Conservation (phyloP, 1,284 basidiomycete genomes). For the Pyrrhoderma lamaoense region DNA sequence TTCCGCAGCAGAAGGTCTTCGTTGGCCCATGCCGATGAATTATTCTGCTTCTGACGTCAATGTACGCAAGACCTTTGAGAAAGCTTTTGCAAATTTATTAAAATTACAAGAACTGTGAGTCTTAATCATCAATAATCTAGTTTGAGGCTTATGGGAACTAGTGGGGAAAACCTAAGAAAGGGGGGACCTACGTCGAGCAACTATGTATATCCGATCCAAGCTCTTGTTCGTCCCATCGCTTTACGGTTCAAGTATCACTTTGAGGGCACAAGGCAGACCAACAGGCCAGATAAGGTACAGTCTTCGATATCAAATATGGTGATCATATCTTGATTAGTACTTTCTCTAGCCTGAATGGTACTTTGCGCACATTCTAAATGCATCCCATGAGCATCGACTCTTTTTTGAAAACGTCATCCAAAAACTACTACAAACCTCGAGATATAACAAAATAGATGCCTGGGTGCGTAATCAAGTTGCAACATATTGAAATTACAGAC, state of each 20-base stretch:
- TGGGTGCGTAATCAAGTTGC: conserved; percentile 47
- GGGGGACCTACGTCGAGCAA: conserved; percentile 30
- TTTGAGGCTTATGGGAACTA: conserved; percentile 24
- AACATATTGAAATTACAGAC: neutral
- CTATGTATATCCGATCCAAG: conserved; percentile 74
- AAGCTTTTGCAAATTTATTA: conserved; percentile 68
- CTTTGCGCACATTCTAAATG: conserved; percentile 84
- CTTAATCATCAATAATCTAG: conserved; percentile 12
- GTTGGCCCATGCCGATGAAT: conserved; percentile 76
- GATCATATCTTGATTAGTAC: neutral
- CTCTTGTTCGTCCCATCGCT: conserved; percentile 79
- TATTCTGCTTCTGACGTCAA: conserved; percentile 44
- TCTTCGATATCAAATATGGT: neutral
- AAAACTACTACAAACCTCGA: conserved; percentile 54
- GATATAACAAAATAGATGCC: conserved; percentile 60
- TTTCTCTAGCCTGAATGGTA: conserved; percentile 89
- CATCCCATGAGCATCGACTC: conserved; percentile 69
- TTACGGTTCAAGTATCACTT: conserved; percentile 96
- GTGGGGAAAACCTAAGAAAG: conserved; percentile 42
- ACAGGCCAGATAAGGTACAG: conserved; percentile 84
- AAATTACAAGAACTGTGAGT: conserved; percentile 69
- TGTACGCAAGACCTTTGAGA: conserved; percentile 60
- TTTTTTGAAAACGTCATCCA: conserved; percentile 79
- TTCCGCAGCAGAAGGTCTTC: conserved; percentile 58
- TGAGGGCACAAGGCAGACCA: conserved; percentile 80